Base-by-base conservation (phyloP, 2,329 filamentous ascomycete genomes). In the Aspergillus intermedius region DNA sequence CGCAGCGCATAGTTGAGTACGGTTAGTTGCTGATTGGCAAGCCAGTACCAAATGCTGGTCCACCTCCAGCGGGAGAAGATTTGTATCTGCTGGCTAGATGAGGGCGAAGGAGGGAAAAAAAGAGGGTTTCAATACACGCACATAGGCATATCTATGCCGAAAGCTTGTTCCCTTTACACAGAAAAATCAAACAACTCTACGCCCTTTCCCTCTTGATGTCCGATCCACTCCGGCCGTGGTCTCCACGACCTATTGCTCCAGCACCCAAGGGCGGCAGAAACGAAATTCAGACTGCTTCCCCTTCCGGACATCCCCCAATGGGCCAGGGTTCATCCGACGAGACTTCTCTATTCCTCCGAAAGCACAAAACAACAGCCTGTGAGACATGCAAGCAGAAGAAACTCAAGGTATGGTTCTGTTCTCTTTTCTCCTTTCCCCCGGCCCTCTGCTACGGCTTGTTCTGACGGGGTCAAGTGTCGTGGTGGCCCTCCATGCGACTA, bases 401-500 rank as follows among this genome's bases (percentile, higher is more conserved):
- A 42, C 50, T 60, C 17, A 60, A 60, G 48, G 57, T 60, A 30
- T 13, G 43, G 22, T 13, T 3, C 10, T 35, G n/a, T 5, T 17
- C 17, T 43, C n/a, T 28, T 19, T 35, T 15, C 5, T 22, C 12
- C 15, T 30, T 19, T 10, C 32, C 32, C 28, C 28, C 13, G 15
- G 8, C 4, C 30, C 44, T 37, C 15, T 45, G 17, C 4, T 21
- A 9, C 19, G 9, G n/a, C 15, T 15, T 23, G n/a, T 19, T 19
- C 45, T 41, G 7, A 46, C 17, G 15, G 3, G 2, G 21, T 21
- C 48, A 62, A 62, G 60, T 65, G 62, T 44, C 55, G 60, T 30
- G 62, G 60, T 2, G 58, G 55, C 32, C 54, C 59, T 3, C 62
- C 62, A 8, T 65, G 62, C 43, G 51, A 60, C 17, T 55, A 60